phyloP scores from a whole-genome alignment of 805 yeast genomes.

The Spathaspora girioi region DNA sequence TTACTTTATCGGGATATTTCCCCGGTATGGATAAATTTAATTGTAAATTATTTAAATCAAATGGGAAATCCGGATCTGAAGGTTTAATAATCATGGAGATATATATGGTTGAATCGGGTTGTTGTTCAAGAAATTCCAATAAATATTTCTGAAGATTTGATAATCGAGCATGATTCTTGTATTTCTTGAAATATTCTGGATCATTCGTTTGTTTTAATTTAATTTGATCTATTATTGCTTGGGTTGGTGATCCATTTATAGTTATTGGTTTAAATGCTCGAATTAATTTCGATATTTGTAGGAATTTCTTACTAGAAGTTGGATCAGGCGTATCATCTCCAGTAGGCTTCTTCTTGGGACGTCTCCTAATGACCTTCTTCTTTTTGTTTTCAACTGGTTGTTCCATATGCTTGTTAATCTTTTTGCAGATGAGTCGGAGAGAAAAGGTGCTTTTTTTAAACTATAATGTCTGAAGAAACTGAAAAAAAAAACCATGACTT shows the following conservation, averaged over 20 bases:
- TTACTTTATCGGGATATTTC: constrained; percentile 45
- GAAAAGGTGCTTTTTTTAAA: not conserved
- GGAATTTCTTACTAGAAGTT: constrained; percentile 20
- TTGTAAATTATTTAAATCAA: constrained; percentile 51
- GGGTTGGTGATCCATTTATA: constrained; percentile 27
- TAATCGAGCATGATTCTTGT: constrained; percentile 9
- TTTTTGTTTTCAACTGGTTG: not conserved
- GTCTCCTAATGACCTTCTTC: not conserved
- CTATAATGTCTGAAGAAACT: not conserved
- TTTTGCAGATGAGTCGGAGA: not conserved
- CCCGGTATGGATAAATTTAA: constrained; percentile 53
- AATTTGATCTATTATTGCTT: constrained; percentile 6
- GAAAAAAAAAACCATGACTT: not conserved
- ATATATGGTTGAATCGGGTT: constrained; percentile 25
- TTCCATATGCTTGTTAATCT: not conserved
- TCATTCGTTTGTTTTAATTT: constrained; percentile 6
- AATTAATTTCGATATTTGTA: constrained; percentile 31
- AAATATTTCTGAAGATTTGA: constrained; percentile 14
- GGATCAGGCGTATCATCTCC: constrained; percentile 2
- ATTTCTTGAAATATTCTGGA: constrained; percentile 7
- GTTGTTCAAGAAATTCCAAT: constrained; percentile 13
- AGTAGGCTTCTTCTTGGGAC: not conserved
- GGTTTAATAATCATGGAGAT: constrained; percentile 49
- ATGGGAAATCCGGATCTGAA: constrained; percentile 72
- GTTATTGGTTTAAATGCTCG: constrained; percentile 31